A percentile compares a stretch with the other conserved stretches of the same genome.
Evolutionary conservation across 495 filamentous ascomycete genomes (phyloP).

Genomic region (Echria macrotheca): DNA sequence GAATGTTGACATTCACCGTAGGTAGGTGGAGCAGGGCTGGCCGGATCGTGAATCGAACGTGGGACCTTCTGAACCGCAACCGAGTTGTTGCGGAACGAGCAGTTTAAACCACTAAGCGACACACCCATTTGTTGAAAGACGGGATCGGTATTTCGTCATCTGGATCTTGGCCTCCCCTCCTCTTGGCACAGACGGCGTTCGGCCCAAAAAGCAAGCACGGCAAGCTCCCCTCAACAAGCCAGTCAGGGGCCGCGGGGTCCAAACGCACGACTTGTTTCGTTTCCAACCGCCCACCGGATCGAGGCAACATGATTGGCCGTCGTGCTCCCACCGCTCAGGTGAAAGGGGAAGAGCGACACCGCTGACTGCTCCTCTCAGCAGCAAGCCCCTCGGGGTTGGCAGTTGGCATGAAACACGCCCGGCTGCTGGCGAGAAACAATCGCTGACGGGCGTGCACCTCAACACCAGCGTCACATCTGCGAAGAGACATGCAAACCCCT

Average conservation of each 20-base stretch:
- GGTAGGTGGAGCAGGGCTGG: too few relatives aligned
- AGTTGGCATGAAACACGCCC: slow-evolving; percentile 5
- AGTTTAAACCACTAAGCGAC: too few relatives aligned
- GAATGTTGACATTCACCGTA: too few relatives aligned
- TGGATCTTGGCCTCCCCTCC: too few relatives aligned
- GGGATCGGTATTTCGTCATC: too few relatives aligned
- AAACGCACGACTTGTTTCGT: slow-evolving; percentile 14
- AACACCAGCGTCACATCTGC: neutral
- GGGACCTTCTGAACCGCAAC: too few relatives aligned
- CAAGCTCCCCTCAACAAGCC: neutral
- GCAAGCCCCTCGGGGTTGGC: neutral
- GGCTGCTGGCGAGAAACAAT: slow-evolving; percentile 2
- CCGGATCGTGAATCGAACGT: too few relatives aligned
- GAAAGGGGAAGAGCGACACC: neutral
- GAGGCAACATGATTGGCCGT: slow-evolving; percentile 2
- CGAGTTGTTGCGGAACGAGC: too few relatives aligned
- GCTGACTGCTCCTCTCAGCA: slow-evolving; percentile 2
- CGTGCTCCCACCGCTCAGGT: neutral
- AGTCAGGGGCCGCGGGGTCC: neutral
- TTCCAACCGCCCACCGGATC: slow-evolving; percentile 4
- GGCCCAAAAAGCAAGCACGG: neutral
- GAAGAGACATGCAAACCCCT: neutral
- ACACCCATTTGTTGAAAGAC: too few relatives aligned
- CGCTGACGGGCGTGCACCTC: too few relatives aligned
- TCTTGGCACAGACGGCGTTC: too few relatives aligned